Percentiles rank a stretch among this genome's conserved stretches.
Evolutionary conservation across 768 basidiomycete genomes (phyloP).

Genomic region (Russula earlei): DNA sequence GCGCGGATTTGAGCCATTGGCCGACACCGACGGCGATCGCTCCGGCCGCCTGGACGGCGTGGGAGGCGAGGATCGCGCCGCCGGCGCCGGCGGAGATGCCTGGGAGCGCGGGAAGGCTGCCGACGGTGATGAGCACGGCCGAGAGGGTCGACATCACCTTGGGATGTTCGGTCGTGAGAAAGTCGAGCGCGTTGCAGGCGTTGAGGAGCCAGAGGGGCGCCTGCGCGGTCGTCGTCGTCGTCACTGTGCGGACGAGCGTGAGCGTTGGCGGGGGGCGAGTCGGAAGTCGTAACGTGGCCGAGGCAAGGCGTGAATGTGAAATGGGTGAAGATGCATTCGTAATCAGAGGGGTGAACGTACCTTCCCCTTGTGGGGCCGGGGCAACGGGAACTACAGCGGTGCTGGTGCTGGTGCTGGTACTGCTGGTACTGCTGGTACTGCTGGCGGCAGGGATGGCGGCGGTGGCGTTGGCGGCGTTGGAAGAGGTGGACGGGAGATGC

Average conservation of each 20-base stretch:
- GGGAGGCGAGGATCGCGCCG: slow-evolving; percentile 61
- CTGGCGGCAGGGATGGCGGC: not conserved
- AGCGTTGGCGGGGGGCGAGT: too few species aligned
- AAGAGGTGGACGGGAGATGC: not conserved
- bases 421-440: not conserved
- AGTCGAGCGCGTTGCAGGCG: slow-evolving; percentile 66
- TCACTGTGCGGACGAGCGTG: slow-evolving; percentile 17
- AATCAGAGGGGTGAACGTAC: not conserved
- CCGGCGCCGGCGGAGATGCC: slow-evolving; percentile 60
- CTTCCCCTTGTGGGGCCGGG: slow-evolving; percentile 15
- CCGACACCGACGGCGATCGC: slow-evolving; percentile 72
- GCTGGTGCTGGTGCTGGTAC: not conserved
- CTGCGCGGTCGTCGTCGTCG: slow-evolving; percentile 39
- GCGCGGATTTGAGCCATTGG: slow-evolving; percentile 41
- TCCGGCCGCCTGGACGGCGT: slow-evolving; percentile 69
- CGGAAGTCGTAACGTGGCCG: too few species aligned
- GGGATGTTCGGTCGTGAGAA: slow-evolving; percentile 65
- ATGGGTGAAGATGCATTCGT: too few species aligned
- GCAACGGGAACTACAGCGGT: not conserved
- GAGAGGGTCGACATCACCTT: slow-evolving; percentile 65
- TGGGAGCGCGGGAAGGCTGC: slow-evolving; percentile 63
- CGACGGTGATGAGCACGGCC: slow-evolving; percentile 71
- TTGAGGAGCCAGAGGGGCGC: slow-evolving; percentile 72
- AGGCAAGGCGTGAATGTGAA: not conserved
- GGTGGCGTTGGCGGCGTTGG: not conserved